Evolutionary conservation across 306 rosid genomes (phyloP), one percentile per base, ranked within the genome.

Genomic region (Luffa aegyptiaca): DNA sequence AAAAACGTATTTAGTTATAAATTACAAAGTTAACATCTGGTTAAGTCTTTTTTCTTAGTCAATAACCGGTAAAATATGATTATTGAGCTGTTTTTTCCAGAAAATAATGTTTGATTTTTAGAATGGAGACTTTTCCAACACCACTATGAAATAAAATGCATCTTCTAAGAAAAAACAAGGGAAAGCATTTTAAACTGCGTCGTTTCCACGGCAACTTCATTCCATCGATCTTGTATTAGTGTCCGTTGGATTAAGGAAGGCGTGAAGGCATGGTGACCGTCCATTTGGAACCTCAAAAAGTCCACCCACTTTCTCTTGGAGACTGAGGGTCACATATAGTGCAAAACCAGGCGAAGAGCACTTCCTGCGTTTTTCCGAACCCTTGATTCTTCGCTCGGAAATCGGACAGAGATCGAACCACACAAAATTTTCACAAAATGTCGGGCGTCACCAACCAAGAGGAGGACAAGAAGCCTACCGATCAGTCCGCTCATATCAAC

Each of bases 391-490:
- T 64, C 71, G 41, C 18, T 37, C 59, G 36, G 55, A 66, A 52
- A 12, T 64, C 45, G 26, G 65, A 18, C 58, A 49, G 31, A 58
- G 8, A 59, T 13, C 73, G 59, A 58, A 80, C 2, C 45, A 9
- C 31, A 48, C 2, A 10, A 35, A 4, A 10, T 57, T 57, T 58
- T 31, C 44, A 26, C n/a, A 79, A 61, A 31, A 87, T 82, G 88
- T 84, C 86, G 18, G 88, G 90, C 21, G 85, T 82, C 48, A 78
- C 84, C 10, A 82, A 84, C 61, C 89, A 86, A 79, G 89, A 84
- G 65, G 89, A 84, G 55, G 89, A 86, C 36, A 86, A 80, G 84
- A 86, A 86, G 84, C 89, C 87, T 26, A 75, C 80, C 20, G 87
- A 84, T 45, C 86, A 86, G 79, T 51, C 82, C n/a, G 85, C 85